Conservation (phyloP, 2,329 filamentous ascomycete species). For the Aspergillus udagawae region DNA sequence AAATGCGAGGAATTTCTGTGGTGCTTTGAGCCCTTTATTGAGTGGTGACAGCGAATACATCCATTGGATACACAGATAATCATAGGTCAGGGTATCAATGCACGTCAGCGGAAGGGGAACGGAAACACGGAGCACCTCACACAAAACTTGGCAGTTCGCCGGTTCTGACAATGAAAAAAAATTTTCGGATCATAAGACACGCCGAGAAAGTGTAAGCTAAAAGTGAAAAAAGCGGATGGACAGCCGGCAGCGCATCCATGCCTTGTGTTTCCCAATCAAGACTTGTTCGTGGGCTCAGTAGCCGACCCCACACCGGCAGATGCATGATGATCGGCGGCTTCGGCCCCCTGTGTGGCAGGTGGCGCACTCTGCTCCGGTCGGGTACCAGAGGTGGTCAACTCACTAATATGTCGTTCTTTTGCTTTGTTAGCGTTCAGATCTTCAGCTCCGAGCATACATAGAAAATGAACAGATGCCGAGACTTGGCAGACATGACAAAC, state of each 20-base stretch:
- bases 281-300: conserved; percentile 19
- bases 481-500: background rate
- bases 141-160: background rate
- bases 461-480: background rate
- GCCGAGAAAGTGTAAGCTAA: background rate
- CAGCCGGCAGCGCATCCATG: background rate
- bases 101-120: background rate
- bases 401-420: conserved; percentile 30
- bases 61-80: background rate
- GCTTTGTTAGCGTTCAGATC: conserved; percentile 1
- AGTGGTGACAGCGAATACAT: background rate
- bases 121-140: background rate
- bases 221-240: background rate
- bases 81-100: background rate
- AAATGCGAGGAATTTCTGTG: background rate
- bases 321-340: conserved; percentile 8
- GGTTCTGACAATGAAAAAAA: background rate
- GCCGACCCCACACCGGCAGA: conserved; percentile 11
- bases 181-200: background rate
- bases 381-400: conserved; percentile 18
- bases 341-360: conserved; percentile 6
- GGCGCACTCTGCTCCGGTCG: conserved; percentile 5
- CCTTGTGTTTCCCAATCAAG: conserved; percentile 10
- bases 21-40: background rate
- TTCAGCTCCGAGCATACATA: background rate